Conservation (phyloP, 2,329 filamentous ascomycete species). For the Hypoxylon sp. region DNA sequence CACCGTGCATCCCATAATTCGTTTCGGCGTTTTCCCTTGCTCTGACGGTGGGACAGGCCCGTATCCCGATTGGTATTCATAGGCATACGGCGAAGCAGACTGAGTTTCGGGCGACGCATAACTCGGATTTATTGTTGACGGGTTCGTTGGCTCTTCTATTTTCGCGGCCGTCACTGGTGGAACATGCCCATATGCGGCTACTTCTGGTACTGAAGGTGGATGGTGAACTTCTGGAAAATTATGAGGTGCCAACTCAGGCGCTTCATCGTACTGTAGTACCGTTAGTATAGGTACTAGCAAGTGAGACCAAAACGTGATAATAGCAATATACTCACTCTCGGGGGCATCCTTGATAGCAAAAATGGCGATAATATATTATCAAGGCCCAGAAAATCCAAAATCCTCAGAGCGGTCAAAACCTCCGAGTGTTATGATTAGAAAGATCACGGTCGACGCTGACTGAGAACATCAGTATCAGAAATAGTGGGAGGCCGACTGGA, state of each 20-base stretch:
- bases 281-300: conserved; percentile 21
- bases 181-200: conserved; percentile 34
- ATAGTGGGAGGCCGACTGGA: conserved; percentile 20
- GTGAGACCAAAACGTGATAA: neutral
- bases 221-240: conserved; percentile 53
- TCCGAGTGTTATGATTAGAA: conserved; percentile 28
- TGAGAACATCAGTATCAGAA: conserved; percentile 22
- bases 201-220: conserved; percentile 50
- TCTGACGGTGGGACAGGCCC: conserved; percentile 35
- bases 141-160: conserved; percentile 36
- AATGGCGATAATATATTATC: conserved; percentile 8
- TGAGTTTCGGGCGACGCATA: conserved; percentile 40
- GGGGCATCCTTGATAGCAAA: conserved; percentile 38
- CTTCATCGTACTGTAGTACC: conserved; percentile 51
- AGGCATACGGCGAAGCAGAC: conserved; percentile 38
- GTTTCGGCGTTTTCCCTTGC: conserved; percentile 35
- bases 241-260: conserved; percentile 51
- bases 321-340: conserved; percentile 45
- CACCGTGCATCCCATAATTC: conserved; percentile 57
- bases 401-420: conserved; percentile 7
- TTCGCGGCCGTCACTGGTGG: conserved; percentile 41
- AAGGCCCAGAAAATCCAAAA: conserved; percentile 1
- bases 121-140: conserved; percentile 28
- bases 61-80: conserved; percentile 43
- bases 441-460: conserved; percentile 28